Percentiles rank a stretch among this genome's conserved stretches.
These are phyloP conservation scores for Gastrolobium bilobum DNA, from an alignment of 306 rosid genomes.

Conservation along the genomic window DNA sequence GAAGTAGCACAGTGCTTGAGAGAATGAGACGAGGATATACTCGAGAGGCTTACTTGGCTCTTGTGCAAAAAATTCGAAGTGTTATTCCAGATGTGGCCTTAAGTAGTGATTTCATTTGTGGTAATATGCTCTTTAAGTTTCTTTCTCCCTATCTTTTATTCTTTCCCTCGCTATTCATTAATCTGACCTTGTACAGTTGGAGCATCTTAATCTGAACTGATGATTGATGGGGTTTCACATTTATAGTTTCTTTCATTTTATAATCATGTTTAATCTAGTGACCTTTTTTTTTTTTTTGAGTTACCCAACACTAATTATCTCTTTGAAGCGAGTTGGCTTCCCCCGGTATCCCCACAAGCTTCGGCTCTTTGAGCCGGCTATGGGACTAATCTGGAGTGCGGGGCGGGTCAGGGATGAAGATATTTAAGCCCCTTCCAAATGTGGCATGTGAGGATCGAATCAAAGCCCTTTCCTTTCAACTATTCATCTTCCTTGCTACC, in stretches of 20 bases:
- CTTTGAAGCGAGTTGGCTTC: too few relatives aligned
- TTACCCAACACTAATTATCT: too few relatives aligned
- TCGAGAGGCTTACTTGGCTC: conserved; percentile 90
- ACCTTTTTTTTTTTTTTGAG: too few relatives aligned
- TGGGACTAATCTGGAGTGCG: too few relatives aligned
- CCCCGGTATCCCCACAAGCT: too few relatives aligned
- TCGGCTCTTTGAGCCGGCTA: too few relatives aligned
- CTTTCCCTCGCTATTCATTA: conserved; percentile 29
- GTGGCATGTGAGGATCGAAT: too few relatives aligned
- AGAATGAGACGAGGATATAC: conserved; percentile 98
- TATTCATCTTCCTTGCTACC: too few relatives aligned
- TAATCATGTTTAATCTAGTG: too few relatives aligned
- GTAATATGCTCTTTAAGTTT: conserved; percentile 57
- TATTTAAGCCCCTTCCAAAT: too few relatives aligned
- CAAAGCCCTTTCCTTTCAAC: too few relatives aligned
- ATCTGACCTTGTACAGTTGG: conserved; percentile 32
- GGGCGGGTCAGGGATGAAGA: too few relatives aligned
- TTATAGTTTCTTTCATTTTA: not conserved
- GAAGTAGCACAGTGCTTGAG: conserved; percentile 79
- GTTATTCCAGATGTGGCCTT: conserved; percentile 90
- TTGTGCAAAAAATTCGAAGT: conserved; percentile 81
- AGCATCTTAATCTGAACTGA: conserved; percentile 27
- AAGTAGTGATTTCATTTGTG: conserved; percentile 94
- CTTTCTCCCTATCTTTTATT: not conserved
- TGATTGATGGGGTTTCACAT: not conserved